Conservation (phyloP, 2,329 filamentous ascomycete genomes). For the Capronia americana region DNA sequence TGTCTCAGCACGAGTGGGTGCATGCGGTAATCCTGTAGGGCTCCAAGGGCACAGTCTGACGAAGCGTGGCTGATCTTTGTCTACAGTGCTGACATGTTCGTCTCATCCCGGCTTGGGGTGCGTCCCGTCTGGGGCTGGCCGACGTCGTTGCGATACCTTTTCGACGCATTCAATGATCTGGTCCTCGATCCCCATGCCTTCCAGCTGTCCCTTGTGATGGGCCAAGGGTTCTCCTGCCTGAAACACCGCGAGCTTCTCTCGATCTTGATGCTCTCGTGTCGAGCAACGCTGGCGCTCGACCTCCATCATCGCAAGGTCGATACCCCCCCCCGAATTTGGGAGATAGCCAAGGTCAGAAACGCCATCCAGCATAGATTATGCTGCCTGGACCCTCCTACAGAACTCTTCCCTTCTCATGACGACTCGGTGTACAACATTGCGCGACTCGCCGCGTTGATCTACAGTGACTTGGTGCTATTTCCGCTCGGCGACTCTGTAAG, state of each 20-base stretch:
- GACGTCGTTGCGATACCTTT: conserved; percentile 1
- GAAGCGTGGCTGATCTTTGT: not conserved
- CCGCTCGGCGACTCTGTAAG: conserved; percentile 10
- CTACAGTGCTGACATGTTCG: conserved; percentile 14
- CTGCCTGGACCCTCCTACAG: conserved; percentile 8
- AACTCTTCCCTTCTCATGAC: conserved; percentile 6
- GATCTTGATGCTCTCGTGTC: conserved; percentile 2
- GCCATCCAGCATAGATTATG: conserved; percentile 20
- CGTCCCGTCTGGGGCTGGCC: conserved; percentile 23
- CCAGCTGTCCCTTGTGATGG: conserved; percentile 17
- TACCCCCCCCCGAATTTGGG: conserved; percentile 4
- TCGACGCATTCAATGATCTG: conserved; percentile 8
- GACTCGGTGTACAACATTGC: conserved; percentile 15
- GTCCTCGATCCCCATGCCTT: conserved; percentile 13
- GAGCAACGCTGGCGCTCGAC: conserved; percentile 16
- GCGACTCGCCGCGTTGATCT: conserved; percentile 17
- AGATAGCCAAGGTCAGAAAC: conserved; percentile 3
- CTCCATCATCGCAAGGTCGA: conserved; percentile 8
- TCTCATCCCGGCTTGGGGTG: conserved; percentile 15
- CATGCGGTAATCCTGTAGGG: conserved; percentile 12
- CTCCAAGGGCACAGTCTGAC: not conserved
- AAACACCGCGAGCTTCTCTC: conserved; percentile 1
- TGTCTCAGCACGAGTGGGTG: not conserved
- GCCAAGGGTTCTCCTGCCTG: conserved; percentile 13
- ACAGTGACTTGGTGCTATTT: conserved; percentile 23